Conservation (phyloP, 176 grass and related monocot species). For the Eleusine coracana region DNA sequence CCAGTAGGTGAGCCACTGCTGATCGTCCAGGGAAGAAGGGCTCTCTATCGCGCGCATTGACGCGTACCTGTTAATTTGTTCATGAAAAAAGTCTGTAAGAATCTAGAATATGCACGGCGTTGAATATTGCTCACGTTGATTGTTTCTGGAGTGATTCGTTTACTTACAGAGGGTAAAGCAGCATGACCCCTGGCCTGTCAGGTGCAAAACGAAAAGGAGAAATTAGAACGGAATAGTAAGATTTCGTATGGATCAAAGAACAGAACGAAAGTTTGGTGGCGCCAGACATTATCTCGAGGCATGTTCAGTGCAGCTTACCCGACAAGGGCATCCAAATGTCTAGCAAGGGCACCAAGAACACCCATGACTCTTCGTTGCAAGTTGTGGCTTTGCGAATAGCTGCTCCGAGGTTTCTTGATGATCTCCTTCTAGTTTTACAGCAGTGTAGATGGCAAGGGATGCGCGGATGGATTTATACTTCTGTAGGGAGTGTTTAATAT, state of each 20-base stretch:
- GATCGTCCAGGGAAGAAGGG: constrained; percentile 84
- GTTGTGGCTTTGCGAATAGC: constrained; percentile 16
- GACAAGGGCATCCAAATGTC: constrained; percentile 72
- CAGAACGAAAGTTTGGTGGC: background rate
- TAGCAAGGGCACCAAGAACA: constrained; percentile 70
- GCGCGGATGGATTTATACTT: constrained; percentile 50
- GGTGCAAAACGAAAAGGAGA: constrained; percentile 4
- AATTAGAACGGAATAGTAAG: constrained; percentile 5
- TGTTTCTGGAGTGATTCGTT: constrained; percentile 10
- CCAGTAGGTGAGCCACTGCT: constrained; percentile 99
- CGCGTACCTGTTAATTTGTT: constrained; percentile 60
- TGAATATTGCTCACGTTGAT: background rate
- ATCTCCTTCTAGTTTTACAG: constrained; percentile 9
- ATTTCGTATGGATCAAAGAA: background rate
- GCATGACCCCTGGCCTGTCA: constrained; percentile 79
- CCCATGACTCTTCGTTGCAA: constrained; percentile 50
- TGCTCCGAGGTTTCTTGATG: constrained; percentile 7
- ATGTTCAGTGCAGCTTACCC: constrained; percentile 50
- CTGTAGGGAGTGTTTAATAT: constrained; percentile 19
- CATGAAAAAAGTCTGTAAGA: background rate
- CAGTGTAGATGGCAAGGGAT: constrained; percentile 44
- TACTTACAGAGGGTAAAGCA: constrained; percentile 96
- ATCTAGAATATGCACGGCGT: background rate
- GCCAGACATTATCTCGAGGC: background rate
- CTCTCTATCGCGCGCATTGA: constrained; percentile 96